Base-by-base conservation (phyloP, 108 stramenopile species). In the Stephanodiscus triporus region DNA sequence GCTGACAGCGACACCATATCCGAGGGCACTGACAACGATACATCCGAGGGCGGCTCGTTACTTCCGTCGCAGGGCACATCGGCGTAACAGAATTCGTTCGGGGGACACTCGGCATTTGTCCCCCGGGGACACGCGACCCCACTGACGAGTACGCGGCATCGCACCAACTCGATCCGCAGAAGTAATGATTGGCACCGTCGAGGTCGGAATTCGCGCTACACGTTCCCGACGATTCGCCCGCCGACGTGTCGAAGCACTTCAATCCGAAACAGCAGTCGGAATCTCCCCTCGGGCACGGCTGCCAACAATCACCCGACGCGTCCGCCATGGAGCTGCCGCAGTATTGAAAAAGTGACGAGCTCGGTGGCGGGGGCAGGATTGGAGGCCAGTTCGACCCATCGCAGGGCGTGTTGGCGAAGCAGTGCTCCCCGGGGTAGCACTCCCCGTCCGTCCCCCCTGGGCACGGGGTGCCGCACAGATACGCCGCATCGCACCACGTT, bases 81-180 rank as follows among this genome's bases (percentile, higher is more conserved):
- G 40, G 94, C 91, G 78, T 86, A 92, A 58, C 94, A 95, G 51
- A 66, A 83, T 59, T 86, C 65, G 19, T 77, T 86, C 48, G 66
- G 67, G 0, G 89, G 89, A 76, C 93, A 94, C 32, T 88, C 89
- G 4, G 40, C 62, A 23, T 86, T 45, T 17, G 67, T 76, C 20
- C 91, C 93, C 20, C 73, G 69, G 19, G 93, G 91, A 83, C 93
- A 94, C 24, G 85, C 80, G 9, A 38, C 65, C 0, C 53, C 48
- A 70, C 93, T n/a, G n/a, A 94, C 45, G 72, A 60, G 38, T 81
- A 63, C 2, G 91, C 69, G 7, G 93, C 93, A 82, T 92, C 73
- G 60, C 91, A 89, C 93, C 93, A 94, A 38, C 84, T 82, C 0
- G 30, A 76, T n/a, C 94, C 94, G 49, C 94, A 95, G 67, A 74